Evolutionary conservation across 805 yeast species (phyloP).

Genomic region (Kodamaea fukazawae): DNA sequence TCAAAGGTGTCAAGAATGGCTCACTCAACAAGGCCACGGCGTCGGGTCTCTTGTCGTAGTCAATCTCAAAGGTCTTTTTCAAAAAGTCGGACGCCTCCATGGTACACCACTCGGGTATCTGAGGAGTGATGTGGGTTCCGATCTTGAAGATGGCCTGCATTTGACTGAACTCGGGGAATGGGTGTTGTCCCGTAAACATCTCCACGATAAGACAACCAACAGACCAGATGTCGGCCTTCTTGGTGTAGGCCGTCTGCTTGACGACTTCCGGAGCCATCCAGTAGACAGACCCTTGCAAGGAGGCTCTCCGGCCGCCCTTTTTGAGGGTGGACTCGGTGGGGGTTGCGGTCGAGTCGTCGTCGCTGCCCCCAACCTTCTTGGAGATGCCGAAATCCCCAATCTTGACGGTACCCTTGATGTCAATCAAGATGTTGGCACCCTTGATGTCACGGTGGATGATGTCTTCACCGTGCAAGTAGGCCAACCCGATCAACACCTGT

Average conservation of each 20-base stretch:
- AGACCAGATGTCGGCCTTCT: constrained; percentile 96
- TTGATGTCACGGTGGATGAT: constrained; percentile 86
- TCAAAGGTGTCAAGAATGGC: constrained; percentile 52
- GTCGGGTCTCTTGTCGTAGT: constrained; percentile 68
- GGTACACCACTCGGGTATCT: constrained; percentile 71
- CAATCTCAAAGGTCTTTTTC: constrained; percentile 65
- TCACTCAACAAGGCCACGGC: constrained; percentile 70
- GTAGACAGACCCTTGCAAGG: constrained; percentile 88
- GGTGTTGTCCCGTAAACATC: constrained; percentile 95
- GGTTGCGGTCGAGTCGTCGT: constrained; percentile 18
- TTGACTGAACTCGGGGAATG: constrained; percentile 90
- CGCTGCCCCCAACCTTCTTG: constrained; percentile 31
- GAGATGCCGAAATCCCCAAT: constrained; percentile 88
- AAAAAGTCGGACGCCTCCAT: constrained; percentile 67
- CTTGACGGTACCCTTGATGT: constrained; percentile 76
- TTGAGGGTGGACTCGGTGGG: constrained; percentile 15
- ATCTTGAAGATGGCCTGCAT: constrained; percentile 96
- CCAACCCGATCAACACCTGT: constrained; percentile 73
- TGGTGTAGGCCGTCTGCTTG: constrained; percentile 85
- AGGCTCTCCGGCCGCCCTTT: constrained; percentile 57
- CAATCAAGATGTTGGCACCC: constrained; percentile 83
- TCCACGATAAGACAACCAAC: constrained; percentile 92
- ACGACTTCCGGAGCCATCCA: constrained; percentile 99
- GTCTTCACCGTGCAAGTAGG: constrained; percentile 68
- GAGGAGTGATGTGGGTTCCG: constrained; percentile 82